Conservation (phyloP, 1,139 yeast genomes). For the Saccharomyces uvarum region DNA sequence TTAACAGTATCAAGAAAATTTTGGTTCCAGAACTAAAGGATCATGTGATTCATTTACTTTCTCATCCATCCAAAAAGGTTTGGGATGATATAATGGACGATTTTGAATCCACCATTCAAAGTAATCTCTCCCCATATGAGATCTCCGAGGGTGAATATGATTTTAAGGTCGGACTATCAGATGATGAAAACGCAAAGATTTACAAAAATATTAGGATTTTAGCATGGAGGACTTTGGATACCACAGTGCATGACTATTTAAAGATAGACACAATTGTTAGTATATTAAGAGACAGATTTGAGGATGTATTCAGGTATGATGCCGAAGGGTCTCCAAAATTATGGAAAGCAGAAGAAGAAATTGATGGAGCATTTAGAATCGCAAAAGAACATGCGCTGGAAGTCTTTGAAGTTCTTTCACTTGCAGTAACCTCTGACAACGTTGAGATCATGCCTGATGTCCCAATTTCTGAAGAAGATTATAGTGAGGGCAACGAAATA, state of each 20-base stretch:
- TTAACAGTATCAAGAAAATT: slow-evolving; percentile 18
- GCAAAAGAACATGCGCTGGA: slow-evolving; percentile 54
- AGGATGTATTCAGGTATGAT: slow-evolving; percentile 76
- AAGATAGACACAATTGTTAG: slow-evolving; percentile 51
- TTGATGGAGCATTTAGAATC: slow-evolving; percentile 54
- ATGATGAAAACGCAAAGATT: slow-evolving; percentile 38
- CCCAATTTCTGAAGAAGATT: slow-evolving; percentile 33
- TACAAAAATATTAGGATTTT: slow-evolving; percentile 40
- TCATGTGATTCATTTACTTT: slow-evolving; percentile 19
- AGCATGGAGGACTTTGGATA: slow-evolving; percentile 62
- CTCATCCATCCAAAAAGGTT: slow-evolving; percentile 24
- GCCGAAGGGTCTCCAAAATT: slow-evolving; percentile 73
- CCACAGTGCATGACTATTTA: slow-evolving; percentile 50
- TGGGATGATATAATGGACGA: slow-evolving; percentile 33
- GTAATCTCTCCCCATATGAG: slow-evolving; percentile 29
- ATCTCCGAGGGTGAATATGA: slow-evolving; percentile 37
- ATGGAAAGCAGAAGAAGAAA: slow-evolving; percentile 68
- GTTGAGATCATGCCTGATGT: slow-evolving; percentile 51
- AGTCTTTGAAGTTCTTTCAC: slow-evolving; percentile 52
- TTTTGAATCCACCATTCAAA: slow-evolving; percentile 40
- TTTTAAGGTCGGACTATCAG: slow-evolving; percentile 56
- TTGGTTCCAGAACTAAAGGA: slow-evolving; percentile 25
- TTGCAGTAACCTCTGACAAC: slow-evolving; percentile 49
- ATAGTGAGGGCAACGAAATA: slow-evolving; percentile 37
- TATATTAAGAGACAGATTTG: slow-evolving; percentile 64